Conservation (phyloP, 441 rosid genomes). For the Adansonia gregorii region DNA sequence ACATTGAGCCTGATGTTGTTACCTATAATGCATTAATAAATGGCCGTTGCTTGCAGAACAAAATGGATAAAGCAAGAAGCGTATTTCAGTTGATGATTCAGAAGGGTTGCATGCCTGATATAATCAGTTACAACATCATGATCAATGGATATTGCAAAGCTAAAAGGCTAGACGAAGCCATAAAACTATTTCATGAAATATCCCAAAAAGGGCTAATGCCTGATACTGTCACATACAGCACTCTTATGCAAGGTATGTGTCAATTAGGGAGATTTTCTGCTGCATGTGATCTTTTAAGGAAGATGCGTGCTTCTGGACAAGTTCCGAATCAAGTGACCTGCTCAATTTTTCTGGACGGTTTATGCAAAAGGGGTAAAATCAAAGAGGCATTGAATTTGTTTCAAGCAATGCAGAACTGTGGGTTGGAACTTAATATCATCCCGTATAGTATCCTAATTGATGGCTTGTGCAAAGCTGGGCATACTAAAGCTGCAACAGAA, state of each 20-base stretch:
- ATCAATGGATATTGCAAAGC: too few species aligned
- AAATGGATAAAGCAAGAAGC: conserved; percentile 27
- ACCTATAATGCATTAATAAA: conserved; percentile 30
- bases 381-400: conserved; percentile 19
- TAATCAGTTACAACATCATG: too few species aligned
- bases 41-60: conserved; percentile 27
- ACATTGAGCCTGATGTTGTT: conserved; percentile 4
- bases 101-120: too few species aligned
- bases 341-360: conserved; percentile 17
- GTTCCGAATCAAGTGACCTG: neutral
- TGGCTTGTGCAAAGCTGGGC: neutral
- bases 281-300: neutral
- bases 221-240: conserved; percentile 24
- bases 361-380: conserved; percentile 18
- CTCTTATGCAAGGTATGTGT: conserved; percentile 24
- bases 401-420: conserved; percentile 5
- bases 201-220: conserved; percentile 28
- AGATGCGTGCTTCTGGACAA: conserved; percentile 16
- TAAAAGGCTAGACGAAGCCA: too few species aligned
- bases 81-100: conserved; percentile 12
- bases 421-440: neutral
- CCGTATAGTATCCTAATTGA: neutral
- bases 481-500: neutral
- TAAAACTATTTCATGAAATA: conserved; percentile 14
- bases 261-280: neutral